Conservation (phyloP, 352 stramenopile species). For the Phytopythium kandeliae region DNA sequence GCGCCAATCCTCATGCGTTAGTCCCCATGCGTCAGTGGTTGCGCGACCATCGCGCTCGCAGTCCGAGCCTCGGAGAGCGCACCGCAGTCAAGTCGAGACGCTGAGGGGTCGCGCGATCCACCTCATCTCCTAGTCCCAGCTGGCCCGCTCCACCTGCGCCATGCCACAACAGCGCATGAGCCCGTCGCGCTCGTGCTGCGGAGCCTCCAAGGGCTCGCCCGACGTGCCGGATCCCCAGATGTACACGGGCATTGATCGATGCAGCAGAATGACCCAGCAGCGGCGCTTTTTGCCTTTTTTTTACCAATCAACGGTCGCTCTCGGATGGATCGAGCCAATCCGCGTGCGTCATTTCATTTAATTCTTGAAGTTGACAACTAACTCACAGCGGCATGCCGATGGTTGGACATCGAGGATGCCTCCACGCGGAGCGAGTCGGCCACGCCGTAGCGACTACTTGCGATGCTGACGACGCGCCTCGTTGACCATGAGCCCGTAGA, state of each 20-base stretch:
- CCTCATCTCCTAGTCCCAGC: conserved; percentile 43
- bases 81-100: conserved; percentile 18
- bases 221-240: conserved; percentile 62
- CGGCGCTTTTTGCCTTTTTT: not conserved
- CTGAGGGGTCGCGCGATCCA: conserved; percentile 58
- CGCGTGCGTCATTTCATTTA: conserved; percentile 2
- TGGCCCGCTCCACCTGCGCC: conserved; percentile 52
- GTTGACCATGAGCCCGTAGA: conserved; percentile 79
- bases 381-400: not conserved
- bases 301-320: not conserved
- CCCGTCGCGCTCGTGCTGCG: not conserved
- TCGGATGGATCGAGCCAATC: conserved; percentile 1
- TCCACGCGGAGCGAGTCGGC: too few species aligned
- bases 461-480: conserved; percentile 56
- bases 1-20: too few species aligned
- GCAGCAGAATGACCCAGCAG: too few species aligned
- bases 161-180: not conserved
- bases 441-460: conserved; percentile 25
- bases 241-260: conserved; percentile 8
- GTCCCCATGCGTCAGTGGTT: too few species aligned
- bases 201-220: too few species aligned
- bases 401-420: too few species aligned
- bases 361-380: not conserved
- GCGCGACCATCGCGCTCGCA: too few species aligned
- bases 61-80: not conserved